These are phyloP conservation scores for Starmerella davenportii DNA, from an alignment of 805 yeast genomes.

Conservation along the genomic window DNA sequence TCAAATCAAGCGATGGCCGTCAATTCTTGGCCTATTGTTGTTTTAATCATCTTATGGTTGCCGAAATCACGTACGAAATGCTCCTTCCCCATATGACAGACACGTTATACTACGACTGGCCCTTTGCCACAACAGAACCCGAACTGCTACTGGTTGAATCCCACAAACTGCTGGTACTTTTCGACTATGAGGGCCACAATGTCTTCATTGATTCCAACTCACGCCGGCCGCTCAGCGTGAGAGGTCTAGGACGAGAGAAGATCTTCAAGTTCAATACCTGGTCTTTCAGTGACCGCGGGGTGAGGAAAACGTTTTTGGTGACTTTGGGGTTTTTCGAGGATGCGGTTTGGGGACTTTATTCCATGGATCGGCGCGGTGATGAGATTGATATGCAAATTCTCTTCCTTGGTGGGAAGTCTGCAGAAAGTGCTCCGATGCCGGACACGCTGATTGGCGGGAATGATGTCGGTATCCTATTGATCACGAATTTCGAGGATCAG, in stretches of 20 bases:
- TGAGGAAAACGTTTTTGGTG: neutral
- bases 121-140: too few species aligned
- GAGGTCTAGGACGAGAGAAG: neutral
- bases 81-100: too few species aligned
- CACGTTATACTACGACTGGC: too few species aligned
- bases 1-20: too few species aligned
- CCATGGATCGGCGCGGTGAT: neutral
- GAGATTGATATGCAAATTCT: neutral
- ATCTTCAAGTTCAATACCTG: neutral
- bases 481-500: neutral
- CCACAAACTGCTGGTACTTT: neutral
- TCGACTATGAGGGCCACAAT: neutral
- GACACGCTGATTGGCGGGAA: neutral
- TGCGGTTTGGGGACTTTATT: neutral
- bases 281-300: neutral
- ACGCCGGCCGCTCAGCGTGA: neutral
- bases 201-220: neutral
- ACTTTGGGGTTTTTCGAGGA: neutral
- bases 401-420: neutral
- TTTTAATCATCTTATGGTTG: too few species aligned
- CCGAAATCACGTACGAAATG: too few species aligned
- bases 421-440: neutral
- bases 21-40: too few species aligned
- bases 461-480: neutral
- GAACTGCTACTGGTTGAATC: neutral